Evolutionary conservation across 2,329 filamentous ascomycete genomes (phyloP), one percentile per base, ranked within the genome.

Genomic region (Sphaerulina populicola): DNA sequence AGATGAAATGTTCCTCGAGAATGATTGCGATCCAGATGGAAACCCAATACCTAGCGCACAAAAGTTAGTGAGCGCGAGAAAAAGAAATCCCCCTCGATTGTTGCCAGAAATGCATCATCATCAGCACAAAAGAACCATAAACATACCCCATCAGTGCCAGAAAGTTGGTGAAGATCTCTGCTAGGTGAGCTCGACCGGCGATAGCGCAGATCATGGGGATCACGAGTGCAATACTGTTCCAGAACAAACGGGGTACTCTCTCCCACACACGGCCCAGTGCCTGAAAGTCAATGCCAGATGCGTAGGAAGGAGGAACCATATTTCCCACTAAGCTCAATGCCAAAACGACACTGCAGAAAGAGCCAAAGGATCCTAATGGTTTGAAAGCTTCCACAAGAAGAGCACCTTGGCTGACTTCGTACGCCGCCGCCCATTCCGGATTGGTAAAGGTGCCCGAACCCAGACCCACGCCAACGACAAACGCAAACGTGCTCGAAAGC

Each of bases 141-240:
- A 35, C 31, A 35, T 35, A 35, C 7, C 82, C 83, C 78, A 86
- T 85, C 18, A 86, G 68, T 0, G 81, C 80, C 4, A 86, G 72
- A 64, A 86, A 85, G 62, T 85, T 85, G 9, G 78, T 80, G 63
- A 86, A 84, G 52, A 86, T 83, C 23, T 74, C 74, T 0, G 80
- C 77, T 1, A 86, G 72, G 57, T 81, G 68, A 21, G 75, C 72
- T 11, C 81, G 75, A 0, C 83, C 82, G 0, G 76, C 82, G 12
- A 85, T 71, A 0, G 81, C 82, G 58, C 81, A 83, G 27, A 83
- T 76, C 7, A 79, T 79, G 62, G 80, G 82, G 40, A 85, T 77
- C 36, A 85, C 66, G 0, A 80, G 76, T 2, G 78, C 74, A 3
- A 83, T 61, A 0, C 77, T 80, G 54, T 81, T 82, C 82, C 82